Evolutionary conservation across 768 basidiomycete species (phyloP).

Genomic region (Asterophora lycoperdoides): DNA sequence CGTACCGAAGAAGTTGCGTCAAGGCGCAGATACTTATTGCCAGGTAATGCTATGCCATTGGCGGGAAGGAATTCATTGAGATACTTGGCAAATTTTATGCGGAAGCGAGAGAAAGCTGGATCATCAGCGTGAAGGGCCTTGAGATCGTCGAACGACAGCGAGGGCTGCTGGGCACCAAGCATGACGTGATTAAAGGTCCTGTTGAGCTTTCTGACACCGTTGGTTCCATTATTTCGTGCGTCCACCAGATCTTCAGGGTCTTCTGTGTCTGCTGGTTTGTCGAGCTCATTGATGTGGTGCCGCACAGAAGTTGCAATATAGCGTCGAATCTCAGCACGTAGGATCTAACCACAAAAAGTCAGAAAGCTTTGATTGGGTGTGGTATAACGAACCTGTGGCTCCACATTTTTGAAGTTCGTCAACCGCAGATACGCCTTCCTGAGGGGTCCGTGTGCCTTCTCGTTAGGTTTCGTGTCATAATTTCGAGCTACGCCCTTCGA

Average conservation of each 20-base stretch:
- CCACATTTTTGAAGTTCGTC: conserved; percentile 31
- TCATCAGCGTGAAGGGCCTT: background rate
- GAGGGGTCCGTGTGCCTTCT: conserved; percentile 26
- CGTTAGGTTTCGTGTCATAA: conserved; percentile 29
- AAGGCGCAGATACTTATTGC: too few species aligned
- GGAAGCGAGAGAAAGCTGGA: background rate
- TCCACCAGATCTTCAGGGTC: conserved; percentile 1
- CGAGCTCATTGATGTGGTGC: background rate
- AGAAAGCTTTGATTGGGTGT: too few species aligned
- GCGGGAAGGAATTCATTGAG: background rate
- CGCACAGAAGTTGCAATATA: background rate
- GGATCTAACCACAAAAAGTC: too few species aligned
- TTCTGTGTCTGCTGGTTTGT: background rate
- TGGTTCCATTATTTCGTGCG: too few species aligned
- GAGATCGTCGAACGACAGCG: background rate
- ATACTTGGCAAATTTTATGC: background rate
- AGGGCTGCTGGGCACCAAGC: background rate
- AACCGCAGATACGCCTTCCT: conserved; percentile 22
- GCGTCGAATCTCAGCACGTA: too few species aligned
- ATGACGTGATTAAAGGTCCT: background rate
- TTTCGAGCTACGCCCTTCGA: conserved; percentile 27
- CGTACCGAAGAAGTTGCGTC: too few species aligned
- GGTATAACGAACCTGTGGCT: conserved; percentile 21
- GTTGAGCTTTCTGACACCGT: too few species aligned
- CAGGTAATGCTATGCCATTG: too few species aligned